phyloP scores from a whole-genome alignment of 208 protist genomes.

The Leptomonas seymouri region DNA sequence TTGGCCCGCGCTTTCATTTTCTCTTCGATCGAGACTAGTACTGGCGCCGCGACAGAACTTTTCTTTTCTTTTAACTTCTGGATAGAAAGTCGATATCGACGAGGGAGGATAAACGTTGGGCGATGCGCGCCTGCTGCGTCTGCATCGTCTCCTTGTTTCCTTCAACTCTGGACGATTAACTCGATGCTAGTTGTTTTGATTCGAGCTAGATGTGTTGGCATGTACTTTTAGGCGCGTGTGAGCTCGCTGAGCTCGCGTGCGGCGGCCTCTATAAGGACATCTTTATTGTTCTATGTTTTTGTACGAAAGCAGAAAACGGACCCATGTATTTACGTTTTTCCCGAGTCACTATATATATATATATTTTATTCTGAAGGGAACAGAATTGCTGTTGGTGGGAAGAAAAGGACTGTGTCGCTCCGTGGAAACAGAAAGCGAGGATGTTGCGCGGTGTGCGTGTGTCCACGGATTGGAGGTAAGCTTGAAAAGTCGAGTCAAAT shows the following conservation, averaged over 20 bases:
- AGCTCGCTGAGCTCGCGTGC: conserved; percentile 6
- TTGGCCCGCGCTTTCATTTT: conserved; percentile 6
- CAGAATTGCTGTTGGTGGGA: neutral
- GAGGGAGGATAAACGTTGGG: no score
- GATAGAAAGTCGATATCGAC: no score
- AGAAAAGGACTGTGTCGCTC: neutral
- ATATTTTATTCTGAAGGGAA: neutral
- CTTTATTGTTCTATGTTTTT: conserved; percentile 9
- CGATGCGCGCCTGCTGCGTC: neutral
- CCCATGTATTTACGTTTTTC: conserved; percentile 12
- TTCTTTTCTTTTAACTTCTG: neutral
- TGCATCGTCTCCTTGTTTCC: neutral
- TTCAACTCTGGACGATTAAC: neutral
- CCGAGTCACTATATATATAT: no score
- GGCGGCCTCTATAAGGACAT: conserved; percentile 1
- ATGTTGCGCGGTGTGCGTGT: neutral
- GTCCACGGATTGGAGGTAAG: neutral
- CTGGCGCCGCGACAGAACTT: neutral
- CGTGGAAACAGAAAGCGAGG: neutral
- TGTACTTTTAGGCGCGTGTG: conserved; percentile 12
- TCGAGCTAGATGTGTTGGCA: neutral
- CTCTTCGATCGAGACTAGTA: neutral
- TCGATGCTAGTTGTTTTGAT: neutral
- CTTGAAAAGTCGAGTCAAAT: neutral
- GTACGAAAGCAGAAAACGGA: neutral